Base-by-base conservation (phyloP, 106 monocot species). In the Dendrobium chrysotoxum region DNA sequence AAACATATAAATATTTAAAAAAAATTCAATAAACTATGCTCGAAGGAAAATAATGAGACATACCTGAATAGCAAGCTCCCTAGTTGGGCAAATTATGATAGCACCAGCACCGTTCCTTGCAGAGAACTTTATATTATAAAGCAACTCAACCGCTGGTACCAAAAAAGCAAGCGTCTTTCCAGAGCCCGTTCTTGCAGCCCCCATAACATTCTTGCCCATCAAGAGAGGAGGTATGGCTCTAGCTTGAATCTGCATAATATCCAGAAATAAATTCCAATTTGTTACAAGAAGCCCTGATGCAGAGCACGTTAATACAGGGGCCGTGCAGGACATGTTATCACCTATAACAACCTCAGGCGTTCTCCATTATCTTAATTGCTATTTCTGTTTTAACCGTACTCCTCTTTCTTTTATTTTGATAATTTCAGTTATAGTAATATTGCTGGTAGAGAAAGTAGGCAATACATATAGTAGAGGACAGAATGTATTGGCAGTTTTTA, bases 151-250 rank as follows among this genome's bases (percentile, higher is more conserved):
- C 4, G 88, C 95, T 9, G 98, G 98, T 61, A 99, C 86, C 66
- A 99, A 82, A 76, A 99, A 99, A 35, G 98, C 98, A 44, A 99
- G 95, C 5, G 98, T 95, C 61, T 95, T 99, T 30, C 98, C 95
- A 0, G 98, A 95, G 66, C 98, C 93, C 0, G 95, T 95, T 78
- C 88, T 89, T 25, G 98, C 95, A 50, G 93, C 95, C 12, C 95
- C 98, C 87, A 99, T 88, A 45, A 95, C 95, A 82, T 99, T 93
- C 73, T 88, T 91, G 0, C 98, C 98, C 61, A 84, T 71, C 85
- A 99, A 67, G n/a, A 95, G 78, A n/a, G 78, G 89, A 13, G 95
- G 89, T 42, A 99, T 95, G 7, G 98, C 74, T 40, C 86, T 81
- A 75, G 91, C 89, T 93, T 99, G 94, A 75, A 99, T 99, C 98